Evolutionary conservation across 2,329 filamentous ascomycete genomes (phyloP).

Genomic region (Paecilomyces sp.): DNA sequence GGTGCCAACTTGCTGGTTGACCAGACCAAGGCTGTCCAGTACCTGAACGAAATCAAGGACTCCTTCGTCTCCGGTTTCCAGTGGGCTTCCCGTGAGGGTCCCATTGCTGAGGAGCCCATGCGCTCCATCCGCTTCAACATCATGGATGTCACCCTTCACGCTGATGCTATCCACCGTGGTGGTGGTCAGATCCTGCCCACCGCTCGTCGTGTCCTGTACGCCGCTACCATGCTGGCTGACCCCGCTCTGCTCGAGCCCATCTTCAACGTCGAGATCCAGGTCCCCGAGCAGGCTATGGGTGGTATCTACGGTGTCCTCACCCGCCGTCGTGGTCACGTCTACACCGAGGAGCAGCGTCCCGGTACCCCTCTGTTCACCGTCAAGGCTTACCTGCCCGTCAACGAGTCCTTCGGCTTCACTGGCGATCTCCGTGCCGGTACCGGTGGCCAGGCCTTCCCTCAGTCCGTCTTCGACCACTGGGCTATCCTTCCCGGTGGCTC

Average conservation of each 20-base stretch:
- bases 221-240: slow-evolving; percentile 80
- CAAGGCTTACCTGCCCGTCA: slow-evolving; percentile 94
- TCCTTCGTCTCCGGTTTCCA: slow-evolving; percentile 99
- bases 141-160: slow-evolving; percentile 98
- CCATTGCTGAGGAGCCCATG: slow-evolving; percentile 97
- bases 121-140: slow-evolving; percentile 97
- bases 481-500: slow-evolving; percentile 91
- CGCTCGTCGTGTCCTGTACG: slow-evolving; percentile 94
- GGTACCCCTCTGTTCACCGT: slow-evolving; percentile 99
- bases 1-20: slow-evolving; percentile 98
- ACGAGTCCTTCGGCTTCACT: slow-evolving; percentile 99
- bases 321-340: slow-evolving; percentile 97
- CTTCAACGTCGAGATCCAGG: slow-evolving; percentile 99
- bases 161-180: slow-evolving; percentile 99
- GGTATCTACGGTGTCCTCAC: slow-evolving; percentile 99
- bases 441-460: slow-evolving; percentile 96
- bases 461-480: slow-evolving; percentile 99
- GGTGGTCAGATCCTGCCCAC: slow-evolving; percentile 98
- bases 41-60: slow-evolving; percentile 99
- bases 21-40: slow-evolving; percentile 99
- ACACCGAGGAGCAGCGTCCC: slow-evolving; percentile 94
- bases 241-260: slow-evolving; percentile 92
- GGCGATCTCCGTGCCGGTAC: slow-evolving; percentile 90
- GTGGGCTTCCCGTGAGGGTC: slow-evolving; percentile 97
- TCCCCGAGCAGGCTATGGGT: slow-evolving; percentile 97